These are phyloP conservation scores for Puccinia polysora DNA, from an alignment of 1,284 basidiomycete genomes.

Conservation along the genomic window DNA sequence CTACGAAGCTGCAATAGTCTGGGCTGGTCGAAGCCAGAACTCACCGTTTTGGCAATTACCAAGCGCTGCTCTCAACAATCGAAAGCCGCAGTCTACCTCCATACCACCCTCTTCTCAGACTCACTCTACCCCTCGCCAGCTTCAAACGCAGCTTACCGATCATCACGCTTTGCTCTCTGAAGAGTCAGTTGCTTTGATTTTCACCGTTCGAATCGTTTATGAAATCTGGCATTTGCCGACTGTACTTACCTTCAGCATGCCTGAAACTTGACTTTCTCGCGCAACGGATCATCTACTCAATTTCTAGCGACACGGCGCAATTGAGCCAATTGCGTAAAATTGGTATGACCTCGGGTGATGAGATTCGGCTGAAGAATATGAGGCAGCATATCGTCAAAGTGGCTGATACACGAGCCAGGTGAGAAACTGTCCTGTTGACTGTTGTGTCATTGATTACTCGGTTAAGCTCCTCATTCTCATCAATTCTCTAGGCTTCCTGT, in stretches of 20 bases:
- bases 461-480: slow-evolving; percentile 44
- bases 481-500: slow-evolving; percentile 57
- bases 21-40: slow-evolving; percentile 64
- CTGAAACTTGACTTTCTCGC: not conserved
- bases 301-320: slow-evolving; percentile 66
- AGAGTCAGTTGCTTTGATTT: slow-evolving; percentile 21
- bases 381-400: slow-evolving; percentile 68
- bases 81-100: slow-evolving; percentile 7
- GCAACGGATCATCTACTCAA: slow-evolving; percentile 43
- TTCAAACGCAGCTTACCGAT: slow-evolving; percentile 15
- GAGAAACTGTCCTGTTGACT: no score
- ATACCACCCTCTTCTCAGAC: slow-evolving; percentile 1
- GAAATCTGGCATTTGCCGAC: not conserved
- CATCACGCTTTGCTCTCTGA: slow-evolving; percentile 30
- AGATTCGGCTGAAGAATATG: slow-evolving; percentile 75
- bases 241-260: not conserved
- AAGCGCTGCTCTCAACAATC: slow-evolving; percentile 18
- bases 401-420: slow-evolving; percentile 50
- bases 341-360: slow-evolving; percentile 73
- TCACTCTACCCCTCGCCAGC: slow-evolving; percentile 17
- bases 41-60: slow-evolving; percentile 38
- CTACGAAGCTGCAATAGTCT: slow-evolving; percentile 76
- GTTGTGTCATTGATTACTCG: no score
- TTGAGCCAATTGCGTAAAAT: slow-evolving; percentile 69
- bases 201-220: no score